These are phyloP conservation scores for Pseudogymnoascus sp. DNA, from an alignment of 2,329 filamentous ascomycete species.

Conservation along the genomic window DNA sequence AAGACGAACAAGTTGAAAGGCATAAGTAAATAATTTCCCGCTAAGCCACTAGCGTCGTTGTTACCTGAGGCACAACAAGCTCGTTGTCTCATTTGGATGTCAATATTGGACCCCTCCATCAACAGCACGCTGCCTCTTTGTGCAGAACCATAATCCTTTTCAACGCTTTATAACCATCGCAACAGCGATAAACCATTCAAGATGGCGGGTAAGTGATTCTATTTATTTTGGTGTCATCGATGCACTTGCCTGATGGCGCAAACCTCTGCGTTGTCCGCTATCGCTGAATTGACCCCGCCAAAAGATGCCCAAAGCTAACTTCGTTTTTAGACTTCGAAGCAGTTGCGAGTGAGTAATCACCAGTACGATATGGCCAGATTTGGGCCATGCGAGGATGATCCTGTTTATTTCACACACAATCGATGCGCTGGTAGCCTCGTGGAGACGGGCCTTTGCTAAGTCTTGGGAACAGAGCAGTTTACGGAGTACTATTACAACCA, in stretches of 20 bases:
- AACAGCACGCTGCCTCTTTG: constrained; percentile 2
- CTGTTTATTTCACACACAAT: background rate
- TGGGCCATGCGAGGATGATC: background rate
- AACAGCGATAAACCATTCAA: constrained; percentile 16
- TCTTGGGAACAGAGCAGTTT: constrained; percentile 62
- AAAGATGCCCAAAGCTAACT: constrained; percentile 16
- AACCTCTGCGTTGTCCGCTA: background rate
- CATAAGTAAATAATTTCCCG: constrained; percentile 10
- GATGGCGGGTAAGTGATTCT: constrained; percentile 26
- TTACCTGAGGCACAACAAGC: constrained; percentile 4
- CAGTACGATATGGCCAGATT: background rate
- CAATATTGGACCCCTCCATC: constrained; percentile 8
- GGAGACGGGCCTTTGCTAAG: background rate
- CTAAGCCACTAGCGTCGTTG: constrained; percentile 1
- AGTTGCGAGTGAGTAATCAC: constrained; percentile 35
- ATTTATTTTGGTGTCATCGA: background rate
- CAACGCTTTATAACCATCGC: background rate
- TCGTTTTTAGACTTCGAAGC: constrained; percentile 30
- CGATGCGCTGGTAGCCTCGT: background rate
- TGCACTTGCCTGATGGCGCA: background rate
- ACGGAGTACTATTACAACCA: constrained; percentile 83
- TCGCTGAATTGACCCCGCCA: constrained; percentile 8
- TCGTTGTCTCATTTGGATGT: constrained; percentile 10
- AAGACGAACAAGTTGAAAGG: constrained; percentile 10
- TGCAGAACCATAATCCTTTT: background rate